These are phyloP conservation scores for Fusarium lyarnte DNA, from an alignment of 2,329 filamentous ascomycete genomes.

Conservation along the genomic window DNA sequence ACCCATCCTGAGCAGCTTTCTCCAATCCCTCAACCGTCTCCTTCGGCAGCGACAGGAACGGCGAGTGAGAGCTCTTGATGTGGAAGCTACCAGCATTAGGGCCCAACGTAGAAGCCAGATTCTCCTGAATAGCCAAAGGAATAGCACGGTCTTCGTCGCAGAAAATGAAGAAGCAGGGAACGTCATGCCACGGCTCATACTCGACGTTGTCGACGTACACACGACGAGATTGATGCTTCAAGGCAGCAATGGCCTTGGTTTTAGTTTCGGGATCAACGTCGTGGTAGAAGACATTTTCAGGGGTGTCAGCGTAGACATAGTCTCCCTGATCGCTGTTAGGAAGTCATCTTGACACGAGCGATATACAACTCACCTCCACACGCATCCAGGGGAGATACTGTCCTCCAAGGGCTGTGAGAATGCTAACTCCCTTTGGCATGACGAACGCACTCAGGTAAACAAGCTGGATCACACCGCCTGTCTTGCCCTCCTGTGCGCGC, in stretches of 20 bases:
- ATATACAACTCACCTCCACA: neutral
- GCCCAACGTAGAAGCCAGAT: neutral
- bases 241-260: neutral
- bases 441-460: slow-evolving; percentile 6
- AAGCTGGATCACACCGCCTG: neutral
- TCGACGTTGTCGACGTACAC: neutral
- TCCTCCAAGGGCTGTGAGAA: neutral
- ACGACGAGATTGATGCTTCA: slow-evolving; percentile 12
- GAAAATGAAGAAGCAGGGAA: neutral
- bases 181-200: slow-evolving; percentile 12
- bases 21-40: slow-evolving; percentile 1
- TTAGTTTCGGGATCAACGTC: neutral
- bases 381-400: slow-evolving; percentile 20
- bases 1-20: neutral
- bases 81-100: neutral
- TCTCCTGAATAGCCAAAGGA: slow-evolving; percentile 1
- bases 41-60: slow-evolving; percentile 2
- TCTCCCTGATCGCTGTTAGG: neutral
- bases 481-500: slow-evolving; percentile 3
- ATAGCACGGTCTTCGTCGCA: slow-evolving; percentile 9
- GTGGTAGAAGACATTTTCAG: slow-evolving; percentile 6
- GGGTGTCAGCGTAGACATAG: slow-evolving; percentile 5
- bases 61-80: neutral
- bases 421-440: neutral
- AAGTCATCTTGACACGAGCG: neutral